Conservation (phyloP, 495 filamentous ascomycete species). For the Terfezia boudieri region DNA sequence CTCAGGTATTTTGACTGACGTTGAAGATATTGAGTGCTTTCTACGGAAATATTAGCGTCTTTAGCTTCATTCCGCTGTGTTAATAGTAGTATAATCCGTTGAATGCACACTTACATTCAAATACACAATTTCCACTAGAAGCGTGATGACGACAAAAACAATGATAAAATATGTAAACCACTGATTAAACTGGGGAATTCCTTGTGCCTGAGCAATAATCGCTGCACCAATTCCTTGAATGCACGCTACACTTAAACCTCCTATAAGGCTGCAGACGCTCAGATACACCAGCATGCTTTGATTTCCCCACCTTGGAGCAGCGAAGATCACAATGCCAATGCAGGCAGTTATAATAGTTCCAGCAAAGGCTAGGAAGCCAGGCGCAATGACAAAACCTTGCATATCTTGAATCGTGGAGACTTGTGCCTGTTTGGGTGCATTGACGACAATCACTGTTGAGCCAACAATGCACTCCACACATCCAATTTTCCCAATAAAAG, state of each 20-base stretch:
- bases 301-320: conserved; percentile 76
- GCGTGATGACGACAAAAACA: conserved; percentile 68
- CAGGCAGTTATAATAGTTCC: conserved; percentile 62
- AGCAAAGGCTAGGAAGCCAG: conserved; percentile 67
- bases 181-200: conserved; percentile 69
- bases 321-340: conserved; percentile 54
- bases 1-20: neutral
- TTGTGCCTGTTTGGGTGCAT: conserved; percentile 68
- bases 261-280: conserved; percentile 82
- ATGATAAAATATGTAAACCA: conserved; percentile 91
- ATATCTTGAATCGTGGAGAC: conserved; percentile 82
- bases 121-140: conserved; percentile 84
- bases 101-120: conserved; percentile 52
- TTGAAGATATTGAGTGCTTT: conserved; percentile 98
- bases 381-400: conserved; percentile 67
- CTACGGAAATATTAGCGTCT: conserved; percentile 24
- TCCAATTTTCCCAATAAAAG: conserved; percentile 86
- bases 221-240: conserved; percentile 88
- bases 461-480: conserved; percentile 92
- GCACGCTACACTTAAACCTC: conserved; percentile 81
- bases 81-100: neutral
- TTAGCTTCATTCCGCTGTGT: neutral
- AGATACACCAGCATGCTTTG: conserved; percentile 96
- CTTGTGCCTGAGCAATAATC: conserved; percentile 64
- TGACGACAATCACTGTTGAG: conserved; percentile 79